phyloP scores from a whole-genome alignment of 2,329 filamentous ascomycete genomes.

The Podosphaera aphanis region DNA sequence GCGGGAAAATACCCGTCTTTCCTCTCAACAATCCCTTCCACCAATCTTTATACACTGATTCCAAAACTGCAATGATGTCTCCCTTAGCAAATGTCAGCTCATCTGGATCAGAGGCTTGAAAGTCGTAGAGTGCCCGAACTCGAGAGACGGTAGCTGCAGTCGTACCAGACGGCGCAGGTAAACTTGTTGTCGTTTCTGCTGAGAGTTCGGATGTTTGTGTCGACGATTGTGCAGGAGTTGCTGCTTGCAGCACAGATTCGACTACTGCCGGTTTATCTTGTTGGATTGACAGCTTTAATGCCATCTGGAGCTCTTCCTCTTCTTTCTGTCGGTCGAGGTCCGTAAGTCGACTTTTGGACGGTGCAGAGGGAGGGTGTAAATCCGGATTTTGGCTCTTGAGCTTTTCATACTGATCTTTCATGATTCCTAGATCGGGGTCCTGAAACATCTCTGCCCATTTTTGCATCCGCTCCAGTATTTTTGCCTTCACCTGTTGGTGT shows the following conservation, averaged over 20 bases:
- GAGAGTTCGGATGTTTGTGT: conserved; percentile 18
- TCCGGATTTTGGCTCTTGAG: conserved; percentile 71
- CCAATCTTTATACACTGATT: conserved; percentile 98
- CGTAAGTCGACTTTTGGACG: conserved; percentile 78
- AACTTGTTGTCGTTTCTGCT: conserved; percentile 20
- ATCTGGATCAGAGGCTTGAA: conserved; percentile 76
- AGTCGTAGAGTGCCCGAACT: conserved; percentile 83
- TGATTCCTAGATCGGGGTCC: conserved; percentile 83
- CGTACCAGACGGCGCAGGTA: conserved; percentile 52
- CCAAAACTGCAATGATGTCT: conserved; percentile 87
- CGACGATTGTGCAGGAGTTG: conserved; percentile 16
- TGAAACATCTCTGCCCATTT: conserved; percentile 92
- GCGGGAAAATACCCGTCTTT: conserved; percentile 88
- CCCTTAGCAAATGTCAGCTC: conserved; percentile 93
- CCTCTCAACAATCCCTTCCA: conserved; percentile 91
- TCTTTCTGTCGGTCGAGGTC: conserved; percentile 80
- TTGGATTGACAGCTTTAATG: conserved; percentile 73
- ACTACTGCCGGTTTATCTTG: conserved; percentile 52
- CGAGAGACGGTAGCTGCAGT: conserved; percentile 91
- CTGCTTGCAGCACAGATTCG: conserved; percentile 16
- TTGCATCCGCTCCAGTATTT: conserved; percentile 90
- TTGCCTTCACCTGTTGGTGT: conserved; percentile 86
- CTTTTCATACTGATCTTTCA: conserved; percentile 83
- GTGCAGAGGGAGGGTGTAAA: conserved; percentile 74
- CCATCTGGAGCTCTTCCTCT: conserved; percentile 93